Conservation (phyloP, 352 stramenopile genomes). For the Pythium aristosporum region DNA sequence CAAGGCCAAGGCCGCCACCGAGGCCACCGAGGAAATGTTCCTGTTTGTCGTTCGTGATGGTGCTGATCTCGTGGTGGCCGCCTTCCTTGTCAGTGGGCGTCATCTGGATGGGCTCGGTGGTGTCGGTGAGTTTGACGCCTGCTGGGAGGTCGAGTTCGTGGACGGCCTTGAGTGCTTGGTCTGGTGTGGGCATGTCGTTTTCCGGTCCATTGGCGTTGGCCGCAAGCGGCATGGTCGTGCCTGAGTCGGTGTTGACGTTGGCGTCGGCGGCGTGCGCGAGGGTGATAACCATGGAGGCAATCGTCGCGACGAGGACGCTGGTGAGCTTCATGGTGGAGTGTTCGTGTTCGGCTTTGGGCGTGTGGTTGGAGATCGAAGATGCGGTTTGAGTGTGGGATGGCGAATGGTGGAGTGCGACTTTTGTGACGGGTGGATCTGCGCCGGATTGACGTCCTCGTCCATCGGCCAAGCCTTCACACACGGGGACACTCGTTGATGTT, state of each 20-base stretch:
- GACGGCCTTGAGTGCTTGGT: neutral
- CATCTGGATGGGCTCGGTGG: neutral
- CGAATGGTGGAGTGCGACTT: neutral
- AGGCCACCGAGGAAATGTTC: too few species aligned
- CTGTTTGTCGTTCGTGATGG: too few species aligned
- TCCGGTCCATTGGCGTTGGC: neutral
- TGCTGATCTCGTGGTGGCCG: neutral
- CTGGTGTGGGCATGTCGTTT: neutral
- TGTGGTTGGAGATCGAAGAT: neutral
- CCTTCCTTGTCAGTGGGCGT: conserved; percentile 1
- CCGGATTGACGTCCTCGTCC: too few species aligned
- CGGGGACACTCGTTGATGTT: too few species aligned
- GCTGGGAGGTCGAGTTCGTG: neutral
- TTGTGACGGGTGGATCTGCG: too few species aligned
- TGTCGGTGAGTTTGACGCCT: neutral
- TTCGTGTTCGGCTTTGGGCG: too few species aligned
- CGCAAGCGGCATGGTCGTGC: too few species aligned
- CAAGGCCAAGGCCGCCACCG: too few species aligned
- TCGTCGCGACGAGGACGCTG: neutral
- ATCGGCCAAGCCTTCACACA: too few species aligned
- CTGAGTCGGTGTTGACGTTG: neutral
- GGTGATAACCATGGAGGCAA: neutral
- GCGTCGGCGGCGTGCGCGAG: neutral
- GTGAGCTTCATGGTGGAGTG: neutral
- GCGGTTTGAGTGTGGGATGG: neutral